Evolutionary conservation across 257 asterid genomes (phyloP).

Genomic region (Nemophila menziesii): DNA sequence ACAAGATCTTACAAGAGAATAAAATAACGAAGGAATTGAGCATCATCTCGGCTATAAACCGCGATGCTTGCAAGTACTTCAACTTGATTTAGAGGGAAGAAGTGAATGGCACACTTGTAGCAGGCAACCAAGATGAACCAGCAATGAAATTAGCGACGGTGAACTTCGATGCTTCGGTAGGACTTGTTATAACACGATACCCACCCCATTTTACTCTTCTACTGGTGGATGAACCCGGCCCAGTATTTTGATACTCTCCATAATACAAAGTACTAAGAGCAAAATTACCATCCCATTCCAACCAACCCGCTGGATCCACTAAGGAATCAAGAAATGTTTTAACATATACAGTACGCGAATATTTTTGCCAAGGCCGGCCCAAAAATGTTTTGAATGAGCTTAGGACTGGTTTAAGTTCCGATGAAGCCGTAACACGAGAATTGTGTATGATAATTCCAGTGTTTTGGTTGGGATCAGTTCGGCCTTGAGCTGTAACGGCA

Average conservation of each 20-base stretch:
- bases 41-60: too few relatives aligned
- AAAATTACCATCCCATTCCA: slow-evolving; percentile 52
- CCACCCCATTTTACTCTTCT: slow-evolving; percentile 51
- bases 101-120: slow-evolving; percentile 46
- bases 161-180: slow-evolving; percentile 37
- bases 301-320: too few relatives aligned
- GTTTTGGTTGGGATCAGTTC: slow-evolving; percentile 56
- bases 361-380: slow-evolving; percentile 68
- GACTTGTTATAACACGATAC: slow-evolving; percentile 31
- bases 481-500: slow-evolving; percentile 52
- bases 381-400: too few relatives aligned
- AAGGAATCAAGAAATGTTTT: slow-evolving; percentile 24
- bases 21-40: too few relatives aligned
- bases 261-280: slow-evolving; percentile 50
- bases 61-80: neutral
- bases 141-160: slow-evolving; percentile 33
- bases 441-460: slow-evolving; percentile 52
- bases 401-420: slow-evolving; percentile 32
- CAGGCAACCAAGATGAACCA: slow-evolving; percentile 50
- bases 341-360: slow-evolving; percentile 51
- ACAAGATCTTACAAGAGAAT: too few relatives aligned
- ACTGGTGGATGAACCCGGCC: slow-evolving; percentile 40
- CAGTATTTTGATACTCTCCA: slow-evolving; percentile 47
- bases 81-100: slow-evolving; percentile 28
- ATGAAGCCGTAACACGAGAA: slow-evolving; percentile 35